Evolutionary conservation across 2,329 filamentous ascomycete species (phyloP), one percentile per base, ranked within the genome.

Genomic region (Dactylonectria macrodidyma): DNA sequence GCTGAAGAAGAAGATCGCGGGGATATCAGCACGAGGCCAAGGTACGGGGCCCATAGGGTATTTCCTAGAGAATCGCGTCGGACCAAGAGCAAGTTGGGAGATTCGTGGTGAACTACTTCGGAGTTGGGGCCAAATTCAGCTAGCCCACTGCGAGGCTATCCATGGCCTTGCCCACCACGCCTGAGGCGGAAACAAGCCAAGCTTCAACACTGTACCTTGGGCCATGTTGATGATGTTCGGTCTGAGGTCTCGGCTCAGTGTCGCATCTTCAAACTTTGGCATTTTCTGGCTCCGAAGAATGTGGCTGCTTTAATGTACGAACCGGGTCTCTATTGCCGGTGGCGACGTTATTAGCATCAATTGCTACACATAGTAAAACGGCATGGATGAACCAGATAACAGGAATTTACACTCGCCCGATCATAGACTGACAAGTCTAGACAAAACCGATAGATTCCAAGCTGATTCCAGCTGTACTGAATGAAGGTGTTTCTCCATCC

Each of bases 41-140:
- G 59, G 34, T 38, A 38, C 19, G 19, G 36, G 9, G 12, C 9
- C 36, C 10, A 9, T 38, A 44, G 14, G 5, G 38, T n/a, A 19
- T 19, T 19, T 19, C 19, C 19, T 19, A 51, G 36, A 58, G 58
- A 62, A 58, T 66, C 52, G 64, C 64, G 38, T 47, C 54, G 19
- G 59, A 58, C 52, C 47, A 16, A 62, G 38, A 48, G 48, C n/a
- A 38, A 34, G 44, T 30, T 38, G 36, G 50, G 55, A 33, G 60
- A 62, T 70, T 70, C 59, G 56, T 65, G 56, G 59, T 66, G 61
- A 71, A 68, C 65, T 52, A 66, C 38, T 65, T 72, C 73, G 73
- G 73, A 52, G 60, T 65, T 71, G 56, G 30, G 41, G 41, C 70
- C 65, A 58, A 36, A 75, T 69, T 10, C 14, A 75, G 73, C 55